Conservation (phyloP, 148 eudicot genomes). For the Dysphania ambrosioides region DNA sequence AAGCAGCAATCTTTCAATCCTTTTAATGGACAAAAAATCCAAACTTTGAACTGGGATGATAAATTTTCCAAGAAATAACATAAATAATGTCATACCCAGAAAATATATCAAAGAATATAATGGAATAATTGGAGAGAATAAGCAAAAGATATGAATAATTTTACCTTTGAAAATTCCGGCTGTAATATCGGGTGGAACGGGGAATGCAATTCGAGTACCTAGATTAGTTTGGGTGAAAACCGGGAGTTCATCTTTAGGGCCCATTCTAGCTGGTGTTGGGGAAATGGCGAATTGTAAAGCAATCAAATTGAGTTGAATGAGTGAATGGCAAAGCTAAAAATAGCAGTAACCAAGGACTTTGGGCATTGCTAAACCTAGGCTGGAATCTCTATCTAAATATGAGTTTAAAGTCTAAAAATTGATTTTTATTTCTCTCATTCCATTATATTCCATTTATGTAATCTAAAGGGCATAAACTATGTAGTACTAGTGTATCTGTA, state of each 20-base stretch:
- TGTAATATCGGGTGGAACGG: constrained; percentile 36
- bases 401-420: too few species aligned
- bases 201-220: constrained; percentile 49
- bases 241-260: constrained; percentile 24
- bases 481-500: too few species aligned
- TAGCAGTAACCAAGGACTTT: too few species aligned
- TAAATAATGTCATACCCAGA: background rate
- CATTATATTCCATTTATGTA: too few species aligned
- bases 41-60: background rate
- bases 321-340: too few species aligned
- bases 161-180: constrained; percentile 45
- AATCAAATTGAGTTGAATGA: background rate
- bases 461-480: too few species aligned
- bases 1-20: too few species aligned
- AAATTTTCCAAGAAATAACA: background rate
- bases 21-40: background rate
- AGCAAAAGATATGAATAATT: background rate
- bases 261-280: constrained; percentile 12
- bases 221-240: constrained; percentile 53
- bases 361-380: too few species aligned
- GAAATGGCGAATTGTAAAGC: background rate
- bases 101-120: background rate
- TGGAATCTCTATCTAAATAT: too few species aligned
- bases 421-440: too few species aligned
- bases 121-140: background rate